Conservation (phyloP, 2,329 filamentous ascomycete species). For the Sporothrix sp. region DNA sequence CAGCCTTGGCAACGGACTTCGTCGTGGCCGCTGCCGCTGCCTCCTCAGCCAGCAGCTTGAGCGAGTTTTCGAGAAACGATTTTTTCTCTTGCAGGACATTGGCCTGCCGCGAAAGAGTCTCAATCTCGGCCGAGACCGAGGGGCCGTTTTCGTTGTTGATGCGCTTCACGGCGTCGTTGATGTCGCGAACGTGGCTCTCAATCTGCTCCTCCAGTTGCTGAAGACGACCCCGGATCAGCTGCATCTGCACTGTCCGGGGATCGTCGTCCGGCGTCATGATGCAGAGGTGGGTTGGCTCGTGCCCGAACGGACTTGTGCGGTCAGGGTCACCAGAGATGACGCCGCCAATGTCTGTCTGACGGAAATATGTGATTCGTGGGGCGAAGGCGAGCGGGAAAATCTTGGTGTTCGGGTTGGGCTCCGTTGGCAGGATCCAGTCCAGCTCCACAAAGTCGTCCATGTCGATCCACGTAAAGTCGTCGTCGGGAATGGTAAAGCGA, state of each 20-base stretch:
- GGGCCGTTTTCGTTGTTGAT: conserved; percentile 39
- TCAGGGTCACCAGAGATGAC: conserved; percentile 71
- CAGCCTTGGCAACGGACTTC: background rate
- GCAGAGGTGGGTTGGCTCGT: conserved; percentile 89
- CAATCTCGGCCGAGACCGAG: conserved; percentile 44
- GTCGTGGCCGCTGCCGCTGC: conserved; percentile 21
- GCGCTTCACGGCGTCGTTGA: conserved; percentile 67
- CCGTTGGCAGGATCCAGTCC: conserved; percentile 88
- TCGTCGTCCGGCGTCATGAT: conserved; percentile 90
- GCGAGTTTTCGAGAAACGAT: conserved; percentile 48
- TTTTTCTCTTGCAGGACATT: conserved; percentile 48
- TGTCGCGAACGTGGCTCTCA: conserved; percentile 57
- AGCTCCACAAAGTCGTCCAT: conserved; percentile 99
- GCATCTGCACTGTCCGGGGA: conserved; percentile 76
- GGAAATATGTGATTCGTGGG: conserved; percentile 93
- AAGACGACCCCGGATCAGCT: conserved; percentile 73
- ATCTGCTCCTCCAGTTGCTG: conserved; percentile 71
- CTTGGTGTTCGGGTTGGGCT: conserved; percentile 84
- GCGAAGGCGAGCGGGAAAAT: conserved; percentile 88
- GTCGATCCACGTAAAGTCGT: conserved; percentile 93
- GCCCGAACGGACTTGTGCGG: conserved; percentile 79
- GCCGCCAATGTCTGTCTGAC: conserved; percentile 85
- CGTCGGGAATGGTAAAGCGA: conserved; percentile 88
- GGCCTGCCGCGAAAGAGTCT: conserved; percentile 48
- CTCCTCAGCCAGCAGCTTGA: conserved; percentile 38